A percentile compares a stretch with the other conserved stretches of the same genome.
These are phyloP conservation scores for Rhodotorula taiwanensis DNA, from an alignment of 768 basidiomycete genomes.

Conservation along the genomic window DNA sequence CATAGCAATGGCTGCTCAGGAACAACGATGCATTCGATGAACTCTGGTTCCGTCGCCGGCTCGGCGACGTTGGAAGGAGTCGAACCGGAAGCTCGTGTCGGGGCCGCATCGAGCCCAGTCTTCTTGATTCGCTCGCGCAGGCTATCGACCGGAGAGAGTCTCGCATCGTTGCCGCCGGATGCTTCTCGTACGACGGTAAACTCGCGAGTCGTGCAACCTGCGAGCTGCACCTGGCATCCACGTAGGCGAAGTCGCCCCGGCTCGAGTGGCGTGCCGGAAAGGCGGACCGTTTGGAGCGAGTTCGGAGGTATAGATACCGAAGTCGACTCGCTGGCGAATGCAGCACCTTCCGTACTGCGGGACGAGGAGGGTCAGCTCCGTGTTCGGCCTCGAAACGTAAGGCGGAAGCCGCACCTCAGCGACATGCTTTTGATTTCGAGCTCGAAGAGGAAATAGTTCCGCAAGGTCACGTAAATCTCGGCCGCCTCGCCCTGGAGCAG, in stretches of 20 bases:
- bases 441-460: slow-evolving; percentile 88
- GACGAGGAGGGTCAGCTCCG: no score
- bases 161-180: no score
- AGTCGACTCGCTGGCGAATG: slow-evolving; percentile 61
- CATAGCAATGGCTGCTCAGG: slow-evolving; percentile 80
- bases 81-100: no score
- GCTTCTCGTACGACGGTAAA: no score
- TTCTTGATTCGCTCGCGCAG: slow-evolving; percentile 61
- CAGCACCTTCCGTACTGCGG: slow-evolving; percentile 69
- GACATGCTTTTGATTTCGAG: slow-evolving; percentile 75
- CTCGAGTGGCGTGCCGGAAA: slow-evolving; percentile 61
- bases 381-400: slow-evolving; percentile 1
- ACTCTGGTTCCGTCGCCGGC: slow-evolving; percentile 45
- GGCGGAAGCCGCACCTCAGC: slow-evolving; percentile 56
- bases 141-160: no score
- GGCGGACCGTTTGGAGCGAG: slow-evolving; percentile 63
- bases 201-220: no score
- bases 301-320: slow-evolving; percentile 65
- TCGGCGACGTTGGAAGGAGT: no score
- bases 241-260: slow-evolving; percentile 64
- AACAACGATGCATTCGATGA: slow-evolving; percentile 74
- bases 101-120: slow-evolving; percentile 58
- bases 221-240: slow-evolving; percentile 71
- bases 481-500: slow-evolving; percentile 75
- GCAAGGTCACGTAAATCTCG: slow-evolving; percentile 75